These are phyloP conservation scores for Beauveria asiatica DNA, from an alignment of 2,329 filamentous ascomycete genomes.

Conservation along the genomic window DNA sequence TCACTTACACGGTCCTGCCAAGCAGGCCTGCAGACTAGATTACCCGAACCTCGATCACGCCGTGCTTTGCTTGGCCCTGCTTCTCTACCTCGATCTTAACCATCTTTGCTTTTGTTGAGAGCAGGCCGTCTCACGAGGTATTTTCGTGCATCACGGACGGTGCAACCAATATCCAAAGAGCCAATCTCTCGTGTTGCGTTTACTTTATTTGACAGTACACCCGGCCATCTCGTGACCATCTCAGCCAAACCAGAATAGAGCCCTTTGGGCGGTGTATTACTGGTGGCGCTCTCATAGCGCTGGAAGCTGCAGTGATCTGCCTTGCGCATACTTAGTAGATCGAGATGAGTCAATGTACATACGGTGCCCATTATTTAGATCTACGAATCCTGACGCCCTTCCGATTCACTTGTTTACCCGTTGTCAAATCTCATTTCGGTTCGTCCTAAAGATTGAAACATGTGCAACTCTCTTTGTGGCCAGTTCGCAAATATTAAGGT, in stretches of 20 bases:
- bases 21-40: too few species aligned
- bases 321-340: neutral
- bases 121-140: neutral
- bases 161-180: neutral
- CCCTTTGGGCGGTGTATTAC: neutral
- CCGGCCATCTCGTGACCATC: neutral
- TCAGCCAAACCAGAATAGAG: neutral
- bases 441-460: neutral
- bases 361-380: neutral
- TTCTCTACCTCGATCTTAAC: neutral
- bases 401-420: neutral
- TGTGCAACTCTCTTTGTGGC: neutral
- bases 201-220: neutral
- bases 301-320: neutral
- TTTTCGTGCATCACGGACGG: neutral
- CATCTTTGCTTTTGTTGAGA: neutral
- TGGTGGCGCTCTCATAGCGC: neutral
- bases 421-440: too few species aligned
- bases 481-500: neutral
- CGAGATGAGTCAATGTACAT: neutral
- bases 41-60: neutral
- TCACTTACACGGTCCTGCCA: neutral
- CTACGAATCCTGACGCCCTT: neutral
- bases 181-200: neutral
- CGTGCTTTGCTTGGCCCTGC: neutral